phyloP scores from a whole-genome alignment of 2,329 filamentous ascomycete genomes.

The Cytospora schulzeri region DNA sequence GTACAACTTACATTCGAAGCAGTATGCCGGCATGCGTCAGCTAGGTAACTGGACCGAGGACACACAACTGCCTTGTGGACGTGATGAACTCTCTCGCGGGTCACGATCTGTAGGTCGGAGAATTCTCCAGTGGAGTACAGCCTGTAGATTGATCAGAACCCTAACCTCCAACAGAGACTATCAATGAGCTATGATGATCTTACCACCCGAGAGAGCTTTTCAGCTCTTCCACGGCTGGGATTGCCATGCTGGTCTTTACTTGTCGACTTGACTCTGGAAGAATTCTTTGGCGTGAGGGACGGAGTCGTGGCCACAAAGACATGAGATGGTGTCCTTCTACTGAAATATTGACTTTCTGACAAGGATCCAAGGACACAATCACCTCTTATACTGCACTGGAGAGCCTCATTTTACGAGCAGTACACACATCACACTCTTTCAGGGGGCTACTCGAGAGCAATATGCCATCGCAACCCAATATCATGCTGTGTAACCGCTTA shows the following conservation, averaged over 20 bases:
- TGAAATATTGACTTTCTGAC: not conserved
- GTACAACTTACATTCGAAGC: not conserved
- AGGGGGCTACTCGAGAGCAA: not conserved
- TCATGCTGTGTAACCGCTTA: not conserved
- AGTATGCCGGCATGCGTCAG: not conserved
- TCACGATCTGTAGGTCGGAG: slow-evolving; percentile 11
- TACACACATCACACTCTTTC: not conserved
- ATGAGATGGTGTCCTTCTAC: not conserved
- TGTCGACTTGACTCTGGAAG: not conserved
- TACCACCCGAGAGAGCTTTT: slow-evolving; percentile 1
- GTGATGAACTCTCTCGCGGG: not conserved
- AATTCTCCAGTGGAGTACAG: not conserved
- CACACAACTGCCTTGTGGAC: slow-evolving; percentile 17
- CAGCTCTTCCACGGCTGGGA: not conserved
- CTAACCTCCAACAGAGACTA: not conserved
- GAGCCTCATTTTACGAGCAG: not conserved
- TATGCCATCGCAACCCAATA: not conserved
- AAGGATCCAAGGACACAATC: not conserved
- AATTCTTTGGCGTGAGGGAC: not conserved
- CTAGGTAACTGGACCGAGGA: slow-evolving; percentile 9
- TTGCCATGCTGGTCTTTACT: not conserved
- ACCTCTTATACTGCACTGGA: not conserved
- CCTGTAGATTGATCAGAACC: not conserved
- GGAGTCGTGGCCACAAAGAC: not conserved
- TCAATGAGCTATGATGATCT: not conserved